phyloP scores from a whole-genome alignment of 2,329 filamentous ascomycete genomes.

The Colletotrichum tropicicola region DNA sequence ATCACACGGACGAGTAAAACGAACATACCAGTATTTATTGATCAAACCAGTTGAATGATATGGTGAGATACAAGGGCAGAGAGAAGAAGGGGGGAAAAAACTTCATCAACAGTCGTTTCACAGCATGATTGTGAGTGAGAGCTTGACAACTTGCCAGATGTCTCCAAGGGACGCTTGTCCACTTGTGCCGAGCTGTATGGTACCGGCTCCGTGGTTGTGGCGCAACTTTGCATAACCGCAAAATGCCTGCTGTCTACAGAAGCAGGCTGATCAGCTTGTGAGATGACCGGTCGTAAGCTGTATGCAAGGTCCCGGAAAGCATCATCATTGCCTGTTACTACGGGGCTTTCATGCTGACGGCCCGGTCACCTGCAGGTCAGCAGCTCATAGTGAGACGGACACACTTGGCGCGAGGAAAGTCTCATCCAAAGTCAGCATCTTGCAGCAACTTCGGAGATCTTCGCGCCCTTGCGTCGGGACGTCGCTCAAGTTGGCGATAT shows the following conservation, averaged over 20 bases:
- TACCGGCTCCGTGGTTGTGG: constrained; percentile 32
- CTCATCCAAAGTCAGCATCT: constrained; percentile 11
- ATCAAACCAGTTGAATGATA: not conserved
- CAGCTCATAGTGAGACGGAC: not conserved
- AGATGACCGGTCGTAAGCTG: not conserved
- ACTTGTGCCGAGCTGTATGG: constrained; percentile 6
- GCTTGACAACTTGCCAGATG: not conserved
- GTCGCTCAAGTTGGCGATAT: constrained; percentile 13
- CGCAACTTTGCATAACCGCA: constrained; percentile 29
- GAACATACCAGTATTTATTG: not conserved
- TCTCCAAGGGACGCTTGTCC: not conserved
- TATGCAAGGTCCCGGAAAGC: constrained; percentile 29
- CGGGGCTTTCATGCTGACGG: not conserved
- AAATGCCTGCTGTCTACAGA: not conserved
- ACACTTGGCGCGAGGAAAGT: not conserved
- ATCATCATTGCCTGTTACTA: constrained; percentile 2
- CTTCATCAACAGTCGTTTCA: constrained; percentile 11
- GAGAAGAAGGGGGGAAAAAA: constrained; percentile 11
- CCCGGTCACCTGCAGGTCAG: constrained; percentile 6
- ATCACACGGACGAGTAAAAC: not conserved
- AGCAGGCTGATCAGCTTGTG: not conserved
- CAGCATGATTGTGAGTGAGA: constrained; percentile 1
- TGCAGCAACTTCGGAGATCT: constrained; percentile 17
- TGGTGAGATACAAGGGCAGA: not conserved
- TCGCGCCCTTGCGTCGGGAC: constrained; percentile 2